Evolutionary conservation across 2,329 filamentous ascomycete genomes (phyloP).

Genomic region (Bretziella fagacearum): DNA sequence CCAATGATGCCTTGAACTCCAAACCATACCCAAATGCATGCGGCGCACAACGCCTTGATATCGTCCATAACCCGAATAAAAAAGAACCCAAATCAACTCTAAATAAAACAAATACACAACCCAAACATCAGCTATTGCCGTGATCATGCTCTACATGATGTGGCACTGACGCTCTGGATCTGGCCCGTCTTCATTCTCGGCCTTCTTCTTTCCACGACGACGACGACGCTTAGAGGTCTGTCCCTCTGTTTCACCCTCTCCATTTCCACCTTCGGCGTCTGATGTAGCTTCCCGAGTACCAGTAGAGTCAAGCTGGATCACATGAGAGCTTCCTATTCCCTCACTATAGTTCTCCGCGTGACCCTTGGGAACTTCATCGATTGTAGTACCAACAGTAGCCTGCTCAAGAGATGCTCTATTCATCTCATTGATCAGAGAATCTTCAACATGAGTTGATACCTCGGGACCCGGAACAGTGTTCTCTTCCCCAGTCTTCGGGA

Average conservation of each 20-base stretch:
- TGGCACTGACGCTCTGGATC: conserved; percentile 11
- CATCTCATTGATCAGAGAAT: too few relatives aligned
- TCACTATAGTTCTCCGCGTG: too few relatives aligned
- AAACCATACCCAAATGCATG: too few relatives aligned
- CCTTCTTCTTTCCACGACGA: conserved; percentile 12
- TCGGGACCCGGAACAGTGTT: too few relatives aligned
- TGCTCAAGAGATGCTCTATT: too few relatives aligned
- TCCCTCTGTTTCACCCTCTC: conserved; percentile 1
- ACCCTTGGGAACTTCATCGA: neutral
- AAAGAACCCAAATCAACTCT: neutral
- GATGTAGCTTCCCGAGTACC: neutral
- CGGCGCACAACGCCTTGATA: too few relatives aligned
- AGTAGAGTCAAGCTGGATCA: neutral
- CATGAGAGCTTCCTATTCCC: neutral
- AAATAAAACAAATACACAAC: neutral
- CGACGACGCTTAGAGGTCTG: conserved; percentile 4
- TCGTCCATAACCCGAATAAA: too few relatives aligned
- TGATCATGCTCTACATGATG: conserved; percentile 7
- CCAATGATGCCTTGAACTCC: neutral
- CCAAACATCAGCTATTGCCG: neutral
- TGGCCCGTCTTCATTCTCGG: neutral
- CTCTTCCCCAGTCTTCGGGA: too few relatives aligned
- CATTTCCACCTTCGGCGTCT: neutral
- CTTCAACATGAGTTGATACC: too few relatives aligned
- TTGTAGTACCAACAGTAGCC: too few relatives aligned